These are phyloP conservation scores for Phytophthora cryptogea DNA, from an alignment of 352 stramenopile species.

Conservation along the genomic window DNA sequence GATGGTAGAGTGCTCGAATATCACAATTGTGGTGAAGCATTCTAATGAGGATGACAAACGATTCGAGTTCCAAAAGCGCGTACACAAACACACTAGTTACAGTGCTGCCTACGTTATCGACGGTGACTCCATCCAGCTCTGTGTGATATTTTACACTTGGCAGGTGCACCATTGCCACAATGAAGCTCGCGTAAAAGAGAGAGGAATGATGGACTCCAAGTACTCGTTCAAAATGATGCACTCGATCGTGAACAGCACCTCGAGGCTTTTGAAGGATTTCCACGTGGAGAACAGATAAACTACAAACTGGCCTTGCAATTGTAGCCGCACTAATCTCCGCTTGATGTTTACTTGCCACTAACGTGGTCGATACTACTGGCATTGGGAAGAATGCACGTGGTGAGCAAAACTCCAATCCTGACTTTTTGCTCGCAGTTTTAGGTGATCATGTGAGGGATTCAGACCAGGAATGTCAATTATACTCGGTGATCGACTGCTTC, in stretches of 20 bases:
- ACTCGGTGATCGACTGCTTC: neutral
- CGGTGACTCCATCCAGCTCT: conserved; percentile 7
- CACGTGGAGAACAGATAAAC: neutral
- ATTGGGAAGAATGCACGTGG: neutral
- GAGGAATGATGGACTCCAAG: conserved; percentile 37
- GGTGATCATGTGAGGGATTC: no score
- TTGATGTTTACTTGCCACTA: neutral
- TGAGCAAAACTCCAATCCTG: neutral
- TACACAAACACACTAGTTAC: conserved; percentile 16
- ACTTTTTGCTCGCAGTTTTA: neutral
- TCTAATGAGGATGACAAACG: conserved; percentile 26
- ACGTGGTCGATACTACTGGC: no score
- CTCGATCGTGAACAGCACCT: conserved; percentile 36
- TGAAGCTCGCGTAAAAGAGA: conserved; percentile 35
- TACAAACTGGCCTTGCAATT: neutral
- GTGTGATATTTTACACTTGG: conserved; percentile 36
- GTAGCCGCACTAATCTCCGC: neutral
- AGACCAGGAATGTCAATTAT: neutral
- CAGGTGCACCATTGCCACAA: conserved; percentile 20
- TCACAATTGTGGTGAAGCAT: conserved; percentile 32
- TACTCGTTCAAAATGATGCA: conserved; percentile 44
- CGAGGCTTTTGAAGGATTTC: neutral
- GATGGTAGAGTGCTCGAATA: conserved; percentile 28
- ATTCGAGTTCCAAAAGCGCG: conserved; percentile 32
- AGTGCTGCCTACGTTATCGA: conserved; percentile 8